Conservation (phyloP, 768 basidiomycete genomes). For the Rhizopogon rudus region DNA sequence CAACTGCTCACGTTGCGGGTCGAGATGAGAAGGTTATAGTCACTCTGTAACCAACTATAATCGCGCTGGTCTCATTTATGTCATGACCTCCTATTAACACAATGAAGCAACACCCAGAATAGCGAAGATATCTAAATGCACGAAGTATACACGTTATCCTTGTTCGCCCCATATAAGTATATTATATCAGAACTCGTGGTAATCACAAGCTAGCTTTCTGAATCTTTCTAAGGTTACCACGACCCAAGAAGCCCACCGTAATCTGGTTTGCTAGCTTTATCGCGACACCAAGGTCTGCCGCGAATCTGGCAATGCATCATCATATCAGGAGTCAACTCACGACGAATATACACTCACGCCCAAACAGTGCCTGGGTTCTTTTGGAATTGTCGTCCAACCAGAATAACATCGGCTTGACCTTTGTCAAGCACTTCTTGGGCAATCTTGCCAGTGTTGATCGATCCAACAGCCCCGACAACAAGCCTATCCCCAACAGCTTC, state of each 20-base stretch:
- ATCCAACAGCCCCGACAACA: constrained; percentile 22
- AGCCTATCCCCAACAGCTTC: constrained; percentile 36
- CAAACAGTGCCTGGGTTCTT: constrained; percentile 50
- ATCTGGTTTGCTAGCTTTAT: constrained; percentile 47
- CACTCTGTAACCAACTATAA: too few relatives aligned
- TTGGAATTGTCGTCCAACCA: constrained; percentile 51
- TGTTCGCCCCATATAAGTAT: neutral
- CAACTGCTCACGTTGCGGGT: too few relatives aligned
- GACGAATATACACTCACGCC: constrained; percentile 18
- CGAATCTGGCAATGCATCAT: constrained; percentile 27
- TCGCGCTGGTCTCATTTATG: too few relatives aligned
- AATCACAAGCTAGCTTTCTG: constrained; percentile 5
- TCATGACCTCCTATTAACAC: too few relatives aligned
- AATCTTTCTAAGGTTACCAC: constrained; percentile 11
- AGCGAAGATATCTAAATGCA: neutral
- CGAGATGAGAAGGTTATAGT: too few relatives aligned
- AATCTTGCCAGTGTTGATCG: constrained; percentile 31
- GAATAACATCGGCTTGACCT: constrained; percentile 40
- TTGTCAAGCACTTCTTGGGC: constrained; percentile 39
- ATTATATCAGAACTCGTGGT: neutral
- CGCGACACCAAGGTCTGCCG: constrained; percentile 48
- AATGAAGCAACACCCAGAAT: too few relatives aligned
- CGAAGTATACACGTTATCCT: neutral
- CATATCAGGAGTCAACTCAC: neutral
- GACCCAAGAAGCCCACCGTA: constrained; percentile 44